phyloP scores from a whole-genome alignment of 129 eudicot genomes.

The Pseudognaphalium luteoalbum region DNA sequence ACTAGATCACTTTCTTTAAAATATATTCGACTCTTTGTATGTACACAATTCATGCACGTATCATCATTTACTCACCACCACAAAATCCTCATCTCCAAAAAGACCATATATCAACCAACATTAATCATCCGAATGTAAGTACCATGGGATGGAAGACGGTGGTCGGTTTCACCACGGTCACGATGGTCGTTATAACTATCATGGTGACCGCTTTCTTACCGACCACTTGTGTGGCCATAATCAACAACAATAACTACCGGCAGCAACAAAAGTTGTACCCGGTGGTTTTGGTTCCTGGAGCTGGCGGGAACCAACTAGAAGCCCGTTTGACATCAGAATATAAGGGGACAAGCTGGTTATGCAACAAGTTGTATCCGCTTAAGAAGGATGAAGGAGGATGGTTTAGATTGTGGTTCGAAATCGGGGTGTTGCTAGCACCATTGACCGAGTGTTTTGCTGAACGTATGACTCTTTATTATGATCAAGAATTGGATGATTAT shows the following conservation, averaged over 20 bases:
- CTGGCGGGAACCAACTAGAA: constrained; percentile 92
- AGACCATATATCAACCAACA: neutral
- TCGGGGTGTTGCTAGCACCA: constrained; percentile 60
- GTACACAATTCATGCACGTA: constrained; percentile 26
- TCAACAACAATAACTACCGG: neutral
- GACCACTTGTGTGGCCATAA: constrained; percentile 28
- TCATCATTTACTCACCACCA: constrained; percentile 23
- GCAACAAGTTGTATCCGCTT: constrained; percentile 45
- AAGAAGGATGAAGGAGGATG: constrained; percentile 49
- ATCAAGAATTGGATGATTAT: constrained; percentile 60
- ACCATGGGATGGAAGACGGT: neutral
- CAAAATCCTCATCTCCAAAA: constrained; percentile 10
- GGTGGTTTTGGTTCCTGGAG: constrained; percentile 69
- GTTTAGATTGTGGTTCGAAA: constrained; percentile 92
- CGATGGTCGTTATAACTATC: constrained; percentile 16
- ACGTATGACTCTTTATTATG: constrained; percentile 66
- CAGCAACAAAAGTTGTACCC: constrained; percentile 45
- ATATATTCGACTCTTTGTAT: neutral
- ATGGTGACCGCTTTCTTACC: constrained; percentile 20
- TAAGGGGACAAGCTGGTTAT: constrained; percentile 47
- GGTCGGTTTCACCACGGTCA: neutral
- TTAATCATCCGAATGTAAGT: neutral
- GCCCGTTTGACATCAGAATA: constrained; percentile 59
- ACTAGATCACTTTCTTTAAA: too few relatives aligned
- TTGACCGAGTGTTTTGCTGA: constrained; percentile 52